Conservation (phyloP, 257 asterid species). For the Nicotiana noctiflora region DNA sequence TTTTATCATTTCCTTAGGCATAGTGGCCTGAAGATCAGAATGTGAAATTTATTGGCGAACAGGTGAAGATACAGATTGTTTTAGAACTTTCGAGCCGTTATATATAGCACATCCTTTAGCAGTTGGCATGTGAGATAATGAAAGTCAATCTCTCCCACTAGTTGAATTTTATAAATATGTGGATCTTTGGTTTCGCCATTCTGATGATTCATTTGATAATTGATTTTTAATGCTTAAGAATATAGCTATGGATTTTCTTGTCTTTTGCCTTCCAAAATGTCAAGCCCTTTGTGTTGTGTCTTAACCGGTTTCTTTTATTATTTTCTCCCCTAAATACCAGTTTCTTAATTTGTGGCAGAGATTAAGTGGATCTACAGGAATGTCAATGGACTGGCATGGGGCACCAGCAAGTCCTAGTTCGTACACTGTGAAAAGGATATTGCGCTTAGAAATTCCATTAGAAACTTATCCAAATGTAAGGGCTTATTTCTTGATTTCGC, state of each 20-base stretch:
- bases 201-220: conserved; percentile 4
- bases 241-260: neutral
- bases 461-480: conserved; percentile 86
- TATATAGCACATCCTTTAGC: neutral
- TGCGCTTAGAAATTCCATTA: conserved; percentile 95
- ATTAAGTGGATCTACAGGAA: conserved; percentile 73
- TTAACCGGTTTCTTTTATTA: neutral
- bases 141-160: neutral
- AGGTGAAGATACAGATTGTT: neutral
- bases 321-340: neutral
- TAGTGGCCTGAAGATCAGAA: neutral
- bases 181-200: neutral
- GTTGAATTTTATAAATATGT: neutral
- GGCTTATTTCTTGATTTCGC: neutral
- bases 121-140: neutral
- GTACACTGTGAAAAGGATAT: conserved; percentile 70
- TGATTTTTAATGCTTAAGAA: neutral
- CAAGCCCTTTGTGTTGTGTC: neutral
- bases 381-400: conserved; percentile 99
- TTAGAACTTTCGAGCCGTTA: neutral
- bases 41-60: neutral
- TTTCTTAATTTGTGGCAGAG: conserved; percentile 41
- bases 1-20: neutral
- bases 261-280: neutral
- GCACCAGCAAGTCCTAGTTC: conserved; percentile 99